These are phyloP conservation scores for Collybia sp. DNA, from an alignment of 768 basidiomycete species.

Conservation along the genomic window DNA sequence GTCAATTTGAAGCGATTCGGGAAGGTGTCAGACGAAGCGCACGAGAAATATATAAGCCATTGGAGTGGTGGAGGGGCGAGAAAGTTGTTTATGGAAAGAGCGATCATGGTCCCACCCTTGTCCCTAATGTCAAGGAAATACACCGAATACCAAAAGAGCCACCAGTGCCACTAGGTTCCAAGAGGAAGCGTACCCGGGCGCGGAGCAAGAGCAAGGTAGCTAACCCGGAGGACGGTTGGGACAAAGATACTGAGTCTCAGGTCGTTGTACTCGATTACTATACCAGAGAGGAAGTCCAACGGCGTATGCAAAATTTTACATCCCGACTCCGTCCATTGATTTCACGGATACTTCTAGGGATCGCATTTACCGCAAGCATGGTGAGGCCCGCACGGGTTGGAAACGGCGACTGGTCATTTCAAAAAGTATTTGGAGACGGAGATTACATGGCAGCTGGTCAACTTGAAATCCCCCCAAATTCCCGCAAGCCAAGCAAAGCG, in stretches of 20 bases:
- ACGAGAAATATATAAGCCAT: conserved; percentile 64
- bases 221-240: conserved; percentile 79
- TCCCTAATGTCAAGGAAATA: conserved; percentile 65
- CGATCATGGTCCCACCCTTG: conserved; percentile 33
- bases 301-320: conserved; percentile 51
- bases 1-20: conserved; percentile 22
- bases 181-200: conserved; percentile 36
- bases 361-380: conserved; percentile 56
- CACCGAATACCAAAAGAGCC: conserved; percentile 39
- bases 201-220: conserved; percentile 51
- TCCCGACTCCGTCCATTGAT: not conserved
- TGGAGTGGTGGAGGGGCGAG: conserved; percentile 94
- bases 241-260: conserved; percentile 64
- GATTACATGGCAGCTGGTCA: not conserved
- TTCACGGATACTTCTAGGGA: conserved; percentile 39
- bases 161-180: conserved; percentile 23
- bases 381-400: not conserved
- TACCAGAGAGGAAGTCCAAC: conserved; percentile 52
- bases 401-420: not conserved
- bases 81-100: conserved; percentile 74
- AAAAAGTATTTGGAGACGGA: not conserved
- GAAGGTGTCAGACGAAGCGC: conserved; percentile 66
- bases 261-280: conserved; percentile 68
- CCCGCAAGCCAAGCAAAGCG: not conserved
- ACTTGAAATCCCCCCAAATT: not conserved